Conservation (phyloP, 306 rosid species). For the Quillaja saponaria region DNA sequence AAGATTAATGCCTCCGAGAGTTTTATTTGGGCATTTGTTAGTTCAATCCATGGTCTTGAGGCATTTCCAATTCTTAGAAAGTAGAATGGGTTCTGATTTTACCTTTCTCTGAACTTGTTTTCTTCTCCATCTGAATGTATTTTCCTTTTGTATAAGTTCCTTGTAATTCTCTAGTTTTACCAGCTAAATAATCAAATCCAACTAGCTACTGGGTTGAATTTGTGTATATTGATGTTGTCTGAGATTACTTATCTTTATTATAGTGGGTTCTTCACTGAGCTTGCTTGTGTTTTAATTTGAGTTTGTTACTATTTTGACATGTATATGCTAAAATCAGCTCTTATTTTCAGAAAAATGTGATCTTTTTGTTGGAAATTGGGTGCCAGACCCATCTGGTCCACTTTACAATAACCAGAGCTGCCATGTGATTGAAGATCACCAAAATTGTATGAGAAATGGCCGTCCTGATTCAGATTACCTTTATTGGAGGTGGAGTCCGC, state of each 20-base stretch:
- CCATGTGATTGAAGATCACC: constrained; percentile 63
- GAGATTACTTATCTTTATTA: too few species aligned
- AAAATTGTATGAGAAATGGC: constrained; percentile 79
- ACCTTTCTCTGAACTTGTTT: background rate
- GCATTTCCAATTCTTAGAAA: background rate
- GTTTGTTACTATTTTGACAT: background rate
- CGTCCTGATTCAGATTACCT: constrained; percentile 73
- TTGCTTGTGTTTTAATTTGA: too few species aligned
- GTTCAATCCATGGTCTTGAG: background rate
- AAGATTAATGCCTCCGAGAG: background rate
- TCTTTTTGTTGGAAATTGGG: constrained; percentile 79
- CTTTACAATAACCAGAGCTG: constrained; percentile 72
- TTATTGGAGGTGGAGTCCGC: constrained; percentile 80
- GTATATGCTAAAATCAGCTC: background rate
- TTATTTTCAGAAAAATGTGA: constrained; percentile 53
- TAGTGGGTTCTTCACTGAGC: too few species aligned
- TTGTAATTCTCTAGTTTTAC: too few species aligned
- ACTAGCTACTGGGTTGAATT: too few species aligned
- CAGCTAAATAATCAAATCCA: too few species aligned
- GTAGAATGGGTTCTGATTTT: background rate
- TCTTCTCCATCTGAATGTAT: background rate
- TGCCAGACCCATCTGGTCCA: constrained; percentile 57
- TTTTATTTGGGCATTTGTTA: background rate
- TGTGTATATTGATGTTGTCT: too few species aligned
- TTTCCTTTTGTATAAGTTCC: too few species aligned